Evolutionary conservation across 1,284 basidiomycete species (phyloP).

Genomic region (Exsudoporus floridanus): DNA sequence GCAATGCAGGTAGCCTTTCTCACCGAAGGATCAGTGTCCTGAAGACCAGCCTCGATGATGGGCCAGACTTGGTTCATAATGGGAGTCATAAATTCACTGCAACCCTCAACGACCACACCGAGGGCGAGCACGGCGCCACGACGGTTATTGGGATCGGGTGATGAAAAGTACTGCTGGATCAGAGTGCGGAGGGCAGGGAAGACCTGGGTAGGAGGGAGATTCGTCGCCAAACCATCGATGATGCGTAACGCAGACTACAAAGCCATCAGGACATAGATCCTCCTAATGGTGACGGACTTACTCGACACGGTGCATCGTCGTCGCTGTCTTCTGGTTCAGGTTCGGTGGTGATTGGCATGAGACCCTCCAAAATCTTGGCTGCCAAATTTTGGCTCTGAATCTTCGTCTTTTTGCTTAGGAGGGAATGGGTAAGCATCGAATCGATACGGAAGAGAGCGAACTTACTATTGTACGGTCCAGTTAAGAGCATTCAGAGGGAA

Average conservation of each 20-base stretch:
- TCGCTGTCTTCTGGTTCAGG: conserved; percentile 85
- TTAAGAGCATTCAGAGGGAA: conserved; percentile 93
- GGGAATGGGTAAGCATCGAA: background rate
- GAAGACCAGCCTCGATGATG: conserved; percentile 87
- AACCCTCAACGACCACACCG: conserved; percentile 96
- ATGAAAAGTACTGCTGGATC: conserved; percentile 82
- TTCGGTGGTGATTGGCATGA: conserved; percentile 95
- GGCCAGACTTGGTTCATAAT: conserved; percentile 95
- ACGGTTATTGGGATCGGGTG: conserved; percentile 74
- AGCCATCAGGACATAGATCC: conserved; percentile 14
- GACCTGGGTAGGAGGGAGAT: conserved; percentile 92
- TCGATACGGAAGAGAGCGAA: background rate
- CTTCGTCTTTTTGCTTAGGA: conserved; percentile 88
- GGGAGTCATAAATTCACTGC: conserved; percentile 97
- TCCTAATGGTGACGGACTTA: conserved; percentile 41
- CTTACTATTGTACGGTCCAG: conserved; percentile 92
- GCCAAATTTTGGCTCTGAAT: conserved; percentile 88
- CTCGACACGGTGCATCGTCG: conserved; percentile 88
- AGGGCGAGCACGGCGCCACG: conserved; percentile 96
- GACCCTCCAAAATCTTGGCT: conserved; percentile 83
- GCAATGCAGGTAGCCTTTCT: conserved; percentile 95
- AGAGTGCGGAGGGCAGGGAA: conserved; percentile 89
- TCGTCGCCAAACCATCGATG: conserved; percentile 92
- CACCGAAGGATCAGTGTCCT: conserved; percentile 82
- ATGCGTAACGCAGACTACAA: conserved; percentile 86